These are phyloP conservation scores for Petunia secreta DNA, from an alignment of 257 asterid genomes.

Conservation along the genomic window DNA sequence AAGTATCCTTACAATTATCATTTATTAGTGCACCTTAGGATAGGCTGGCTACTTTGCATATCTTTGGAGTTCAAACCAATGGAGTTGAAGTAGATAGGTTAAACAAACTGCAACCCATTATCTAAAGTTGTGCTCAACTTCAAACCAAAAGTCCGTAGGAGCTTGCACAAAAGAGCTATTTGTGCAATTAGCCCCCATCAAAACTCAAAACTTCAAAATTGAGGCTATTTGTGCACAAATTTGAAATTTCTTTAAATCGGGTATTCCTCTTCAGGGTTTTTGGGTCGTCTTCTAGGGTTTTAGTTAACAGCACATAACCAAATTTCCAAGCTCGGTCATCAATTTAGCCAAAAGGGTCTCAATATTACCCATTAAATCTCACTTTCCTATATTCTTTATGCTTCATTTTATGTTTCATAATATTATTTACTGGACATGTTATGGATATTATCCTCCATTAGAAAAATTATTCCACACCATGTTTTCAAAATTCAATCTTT, in stretches of 20 bases:
- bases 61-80: too few relatives aligned
- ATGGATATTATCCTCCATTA: conserved; percentile 39
- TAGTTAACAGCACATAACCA: background rate
- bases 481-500: conserved; percentile 36
- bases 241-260: background rate
- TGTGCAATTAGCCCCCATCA: too few relatives aligned
- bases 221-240: too few relatives aligned
- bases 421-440: conserved; percentile 39
- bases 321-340: background rate
- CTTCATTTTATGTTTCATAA: conserved; percentile 12
- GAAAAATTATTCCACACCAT: conserved; percentile 23
- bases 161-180: too few relatives aligned
- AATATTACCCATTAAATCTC: background rate
- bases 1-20: too few relatives aligned
- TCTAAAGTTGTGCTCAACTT: too few relatives aligned
- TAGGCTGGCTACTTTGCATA: too few relatives aligned
- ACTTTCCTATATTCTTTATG: background rate
- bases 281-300: conserved; percentile 12
- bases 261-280: background rate
- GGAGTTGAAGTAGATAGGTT: too few relatives aligned
- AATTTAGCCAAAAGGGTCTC: background rate
- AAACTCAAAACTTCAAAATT: too few relatives aligned
- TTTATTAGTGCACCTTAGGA: too few relatives aligned
- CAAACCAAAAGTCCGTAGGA: too few relatives aligned
- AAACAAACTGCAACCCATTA: too few relatives aligned